These are phyloP conservation scores for Cyclostephanos invisitatus DNA, from an alignment of 108 stramenopile species.

Conservation along the genomic window DNA sequence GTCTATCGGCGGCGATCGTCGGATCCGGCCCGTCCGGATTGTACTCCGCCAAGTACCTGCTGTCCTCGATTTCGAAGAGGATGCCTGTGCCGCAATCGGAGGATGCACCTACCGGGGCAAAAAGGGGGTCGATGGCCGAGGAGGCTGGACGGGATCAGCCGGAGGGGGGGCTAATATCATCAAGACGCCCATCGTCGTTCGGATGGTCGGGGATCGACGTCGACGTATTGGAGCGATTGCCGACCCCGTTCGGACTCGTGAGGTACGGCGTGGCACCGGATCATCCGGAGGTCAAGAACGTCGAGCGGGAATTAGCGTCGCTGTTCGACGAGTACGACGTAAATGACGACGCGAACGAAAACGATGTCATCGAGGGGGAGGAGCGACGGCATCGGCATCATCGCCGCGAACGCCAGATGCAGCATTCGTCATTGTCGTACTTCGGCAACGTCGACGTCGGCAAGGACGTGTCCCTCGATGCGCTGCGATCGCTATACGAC, in stretches of 20 bases:
- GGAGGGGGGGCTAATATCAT: background rate
- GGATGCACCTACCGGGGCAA: conserved; percentile 2
- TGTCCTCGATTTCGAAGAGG: conserved; percentile 38
- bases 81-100: background rate
- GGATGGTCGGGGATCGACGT: conserved; percentile 48
- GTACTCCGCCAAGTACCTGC: conserved; percentile 96
- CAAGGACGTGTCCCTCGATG: conserved; percentile 58
- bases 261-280: conserved; percentile 97
- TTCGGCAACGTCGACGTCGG: conserved; percentile 91
- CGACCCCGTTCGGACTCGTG: conserved; percentile 94
- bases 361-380: background rate
- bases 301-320: conserved; percentile 88
- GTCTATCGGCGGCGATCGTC: conserved; percentile 63
- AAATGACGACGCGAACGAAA: background rate
- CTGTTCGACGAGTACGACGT: conserved; percentile 39
- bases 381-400: background rate
- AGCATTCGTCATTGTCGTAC: conserved; percentile 36
- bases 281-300: conserved; percentile 98
- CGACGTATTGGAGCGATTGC: conserved; percentile 89
- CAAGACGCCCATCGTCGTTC: conserved; percentile 12
- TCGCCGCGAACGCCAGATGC: background rate
- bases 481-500: conserved; percentile 74
- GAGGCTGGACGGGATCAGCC: background rate
- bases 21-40: conserved; percentile 95
- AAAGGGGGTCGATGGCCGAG: background rate